Base-by-base conservation (phyloP, 106 monocot species). In the Ottelia alismoides region DNA sequence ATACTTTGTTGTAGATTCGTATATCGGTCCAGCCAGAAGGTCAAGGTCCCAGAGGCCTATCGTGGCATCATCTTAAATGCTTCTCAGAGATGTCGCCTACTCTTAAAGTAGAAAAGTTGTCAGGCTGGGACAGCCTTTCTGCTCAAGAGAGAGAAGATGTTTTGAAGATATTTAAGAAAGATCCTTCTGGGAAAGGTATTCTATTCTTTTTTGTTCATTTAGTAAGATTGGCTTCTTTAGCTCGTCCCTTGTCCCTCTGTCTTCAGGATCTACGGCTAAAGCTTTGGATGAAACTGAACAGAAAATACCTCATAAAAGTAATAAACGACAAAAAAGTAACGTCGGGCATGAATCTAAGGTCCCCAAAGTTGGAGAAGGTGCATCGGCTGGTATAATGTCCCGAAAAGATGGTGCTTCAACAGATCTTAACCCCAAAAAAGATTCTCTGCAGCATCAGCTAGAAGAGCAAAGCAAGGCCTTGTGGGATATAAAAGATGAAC, bases 401-500 rank as follows among this genome's bases (percentile, higher is more conserved):
- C 61, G 31, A 25, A 77, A 49, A 29, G 55, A 29, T 4, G 57
- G 52, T 25, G 68, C 43, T 50, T 40, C 51, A 44, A 28, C 26
- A 20, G 21, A 57, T 20, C 22, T 20, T 30, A 51, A 26, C 56
- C 46, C 70, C 54, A 71, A 25, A 22, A 46, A 31, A 3, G 22
- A 24, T 47, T 61, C 65, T 26, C 27, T 83, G 26, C 79, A 90
- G 52, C 69, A 47, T 52, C 79, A 73, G 45, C 72, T 98, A 52
- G 79, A 90, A 68, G 73, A 77, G 60, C 90, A 98, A 73, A 82
- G 52, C 45, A 80, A 79, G 52, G 55, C 69, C 27, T 61, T 98
- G 17, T 98, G 98, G 98, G 67, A 58, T 20, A 77, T 98, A 52
- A 98, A 98, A 64, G 98, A 98, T 69, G 85, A 77, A 58, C 82